Evolutionary conservation across 164 flowering plant genomes (phyloP).

Genomic region (Dillenia turbinata): DNA sequence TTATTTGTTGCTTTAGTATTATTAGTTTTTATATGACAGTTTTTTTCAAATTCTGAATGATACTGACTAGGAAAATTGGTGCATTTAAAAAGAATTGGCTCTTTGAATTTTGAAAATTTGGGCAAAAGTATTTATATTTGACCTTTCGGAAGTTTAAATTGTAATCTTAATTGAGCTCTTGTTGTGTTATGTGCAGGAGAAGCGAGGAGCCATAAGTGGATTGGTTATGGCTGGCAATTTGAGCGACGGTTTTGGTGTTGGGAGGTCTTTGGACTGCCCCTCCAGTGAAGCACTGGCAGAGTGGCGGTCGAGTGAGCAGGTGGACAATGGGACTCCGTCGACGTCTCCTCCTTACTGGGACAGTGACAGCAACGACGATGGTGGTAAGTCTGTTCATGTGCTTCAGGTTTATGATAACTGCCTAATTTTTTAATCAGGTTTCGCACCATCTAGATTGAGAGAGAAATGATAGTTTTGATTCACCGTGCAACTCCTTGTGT

Average conservation of each 20-base stretch:
- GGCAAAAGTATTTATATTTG: neutral
- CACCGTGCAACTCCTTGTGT: too few relatives aligned
- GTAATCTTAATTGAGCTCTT: neutral
- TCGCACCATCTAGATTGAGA: too few relatives aligned
- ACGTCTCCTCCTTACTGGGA: conserved; percentile 56
- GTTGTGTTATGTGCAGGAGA: conserved; percentile 2
- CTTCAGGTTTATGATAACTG: too few relatives aligned
- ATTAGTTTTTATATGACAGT: too few relatives aligned
- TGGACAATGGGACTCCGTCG: conserved; percentile 49
- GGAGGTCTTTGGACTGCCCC: conserved; percentile 36
- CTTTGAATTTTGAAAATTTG: neutral
- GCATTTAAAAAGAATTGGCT: neutral
- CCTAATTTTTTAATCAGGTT: too few relatives aligned
- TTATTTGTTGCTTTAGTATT: too few relatives aligned
- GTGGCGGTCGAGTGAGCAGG: conserved; percentile 50
- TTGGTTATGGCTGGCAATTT: conserved; percentile 34
- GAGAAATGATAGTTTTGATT: too few relatives aligned
- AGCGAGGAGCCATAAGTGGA: neutral
- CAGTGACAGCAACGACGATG: conserved; percentile 35
- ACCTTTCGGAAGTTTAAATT: neutral
- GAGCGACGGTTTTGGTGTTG: conserved; percentile 31
- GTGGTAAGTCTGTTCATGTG: conserved; percentile 14
- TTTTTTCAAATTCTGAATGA: too few relatives aligned
- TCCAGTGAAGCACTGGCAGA: conserved; percentile 41
- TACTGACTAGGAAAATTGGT: neutral